Conservation (phyloP, 768 basidiomycete genomes). For the Tricholoma matsutake region DNA sequence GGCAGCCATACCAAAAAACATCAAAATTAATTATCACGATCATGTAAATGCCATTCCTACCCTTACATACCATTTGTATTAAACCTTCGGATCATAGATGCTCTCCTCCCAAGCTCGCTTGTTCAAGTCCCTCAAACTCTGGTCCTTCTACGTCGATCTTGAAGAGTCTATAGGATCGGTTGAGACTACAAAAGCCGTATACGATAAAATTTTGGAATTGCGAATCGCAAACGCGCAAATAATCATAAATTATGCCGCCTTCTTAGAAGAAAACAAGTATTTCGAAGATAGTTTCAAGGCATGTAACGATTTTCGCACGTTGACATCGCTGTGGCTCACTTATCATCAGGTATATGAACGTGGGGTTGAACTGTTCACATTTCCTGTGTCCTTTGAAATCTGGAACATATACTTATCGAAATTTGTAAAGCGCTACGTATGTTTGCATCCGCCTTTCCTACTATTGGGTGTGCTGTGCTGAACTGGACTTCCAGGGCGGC, state of each 20-base stretch:
- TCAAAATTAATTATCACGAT: slow-evolving; percentile 91
- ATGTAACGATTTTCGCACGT: slow-evolving; percentile 7
- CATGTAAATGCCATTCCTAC: slow-evolving; percentile 50
- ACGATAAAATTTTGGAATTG: slow-evolving; percentile 94
- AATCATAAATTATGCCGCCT: slow-evolving; percentile 95
- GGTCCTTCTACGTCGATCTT: slow-evolving; percentile 99
- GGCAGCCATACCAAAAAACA: slow-evolving; percentile 43
- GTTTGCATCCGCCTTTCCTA: slow-evolving; percentile 24
- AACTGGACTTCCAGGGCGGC: slow-evolving; percentile 59
- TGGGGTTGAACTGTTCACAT: slow-evolving; percentile 95
- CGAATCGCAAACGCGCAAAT: slow-evolving; percentile 98
- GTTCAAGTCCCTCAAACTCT: slow-evolving; percentile 97
- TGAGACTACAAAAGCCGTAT: slow-evolving; percentile 87
- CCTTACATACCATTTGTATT: not conserved
- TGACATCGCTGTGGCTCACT: slow-evolving; percentile 2
- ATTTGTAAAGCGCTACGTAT: slow-evolving; percentile 93
- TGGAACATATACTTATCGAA: slow-evolving; percentile 99
- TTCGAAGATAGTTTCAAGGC: slow-evolving; percentile 99
- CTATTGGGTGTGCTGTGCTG: not conserved
- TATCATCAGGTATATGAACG: slow-evolving; percentile 81
- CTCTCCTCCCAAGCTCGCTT: slow-evolving; percentile 84
- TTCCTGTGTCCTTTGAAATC: slow-evolving; percentile 96
- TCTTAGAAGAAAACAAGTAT: slow-evolving; percentile 96
- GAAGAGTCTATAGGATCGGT: slow-evolving; percentile 96
- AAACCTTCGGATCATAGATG: slow-evolving; percentile 41